Percentiles rank a stretch among this genome's conserved stretches.
phyloP scores from a whole-genome alignment of 139 green algal species.

The Volvox africanus region DNA sequence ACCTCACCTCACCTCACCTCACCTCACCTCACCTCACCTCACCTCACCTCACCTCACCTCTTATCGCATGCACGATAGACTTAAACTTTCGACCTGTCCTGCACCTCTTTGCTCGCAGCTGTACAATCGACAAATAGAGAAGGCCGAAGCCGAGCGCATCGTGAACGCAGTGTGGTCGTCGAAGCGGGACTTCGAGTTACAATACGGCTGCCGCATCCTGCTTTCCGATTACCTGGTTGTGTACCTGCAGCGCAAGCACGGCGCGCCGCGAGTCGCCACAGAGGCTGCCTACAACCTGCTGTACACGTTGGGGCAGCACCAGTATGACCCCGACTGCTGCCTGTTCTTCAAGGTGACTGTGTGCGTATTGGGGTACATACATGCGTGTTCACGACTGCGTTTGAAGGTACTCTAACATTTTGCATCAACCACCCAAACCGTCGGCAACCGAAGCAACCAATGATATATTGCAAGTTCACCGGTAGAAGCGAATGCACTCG shows the following conservation, averaged over 20 bases:
- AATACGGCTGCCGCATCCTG: conserved; percentile 18
- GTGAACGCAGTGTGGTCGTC: conserved; percentile 42
- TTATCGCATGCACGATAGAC: too few relatives aligned
- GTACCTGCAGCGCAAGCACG: conserved; percentile 50
- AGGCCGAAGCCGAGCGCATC: conserved; percentile 48
- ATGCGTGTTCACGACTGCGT: too few relatives aligned
- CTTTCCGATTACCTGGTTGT: conserved; percentile 47
- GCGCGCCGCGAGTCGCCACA: conserved; percentile 1
- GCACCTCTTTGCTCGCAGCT: background rate
- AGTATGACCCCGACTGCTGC: conserved; percentile 68
- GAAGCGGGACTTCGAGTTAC: conserved; percentile 50
- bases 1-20: too few relatives aligned
- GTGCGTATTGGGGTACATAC: too few relatives aligned
- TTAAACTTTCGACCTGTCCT: too few relatives aligned
- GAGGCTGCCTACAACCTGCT: conserved; percentile 67
- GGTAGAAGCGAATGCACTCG: too few relatives aligned
- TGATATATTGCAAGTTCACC: too few relatives aligned
- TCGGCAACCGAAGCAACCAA: too few relatives aligned
- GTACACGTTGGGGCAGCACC: conserved; percentile 64
- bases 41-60: too few relatives aligned
- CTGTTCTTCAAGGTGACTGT: conserved; percentile 56
- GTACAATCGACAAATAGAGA: conserved; percentile 47
- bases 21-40: too few relatives aligned
- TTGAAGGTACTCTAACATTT: too few relatives aligned
- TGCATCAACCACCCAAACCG: too few relatives aligned